Evolutionary conservation across 2,329 filamentous ascomycete species (phyloP).

Genomic region (Trichoderma gracile): DNA sequence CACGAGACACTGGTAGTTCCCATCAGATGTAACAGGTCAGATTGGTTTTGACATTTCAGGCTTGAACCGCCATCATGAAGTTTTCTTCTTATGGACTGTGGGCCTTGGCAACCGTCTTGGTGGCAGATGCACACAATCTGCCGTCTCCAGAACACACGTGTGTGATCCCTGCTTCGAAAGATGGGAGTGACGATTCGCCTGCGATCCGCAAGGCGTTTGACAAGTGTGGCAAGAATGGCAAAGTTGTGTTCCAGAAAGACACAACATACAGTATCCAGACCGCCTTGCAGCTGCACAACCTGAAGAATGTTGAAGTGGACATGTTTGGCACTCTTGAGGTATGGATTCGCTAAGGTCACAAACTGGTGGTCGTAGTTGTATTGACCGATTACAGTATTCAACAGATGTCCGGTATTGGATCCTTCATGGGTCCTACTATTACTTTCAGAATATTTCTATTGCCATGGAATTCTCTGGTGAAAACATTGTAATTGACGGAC

Average conservation of each 20-base stretch:
- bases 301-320: conserved; percentile 6
- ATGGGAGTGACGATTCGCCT: conserved; percentile 12
- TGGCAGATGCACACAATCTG: background rate
- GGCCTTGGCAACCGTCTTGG: background rate
- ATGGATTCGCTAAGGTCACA: background rate
- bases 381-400: conserved; percentile 6
- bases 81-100: background rate
- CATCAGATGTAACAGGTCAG: background rate
- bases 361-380: too few species aligned
- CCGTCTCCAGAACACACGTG: background rate
- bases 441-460: conserved; percentile 16
- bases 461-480: conserved; percentile 11
- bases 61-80: background rate
- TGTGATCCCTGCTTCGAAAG: conserved; percentile 2
- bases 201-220: conserved; percentile 9
- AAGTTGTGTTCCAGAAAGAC: conserved; percentile 4
- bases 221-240: conserved; percentile 12
- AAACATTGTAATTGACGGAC: conserved; percentile 6
- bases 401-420: conserved; percentile 19
- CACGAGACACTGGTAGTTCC: too few species aligned
- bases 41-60: background rate
- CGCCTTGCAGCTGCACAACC: background rate
- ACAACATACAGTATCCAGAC: conserved; percentile 14
- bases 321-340: conserved; percentile 12
- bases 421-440: conserved; percentile 5